A percentile compares a stretch with the other conserved stretches of the same genome.
phyloP scores from a whole-genome alignment of 495 filamentous ascomycete species.

The Tuber brumale region DNA sequence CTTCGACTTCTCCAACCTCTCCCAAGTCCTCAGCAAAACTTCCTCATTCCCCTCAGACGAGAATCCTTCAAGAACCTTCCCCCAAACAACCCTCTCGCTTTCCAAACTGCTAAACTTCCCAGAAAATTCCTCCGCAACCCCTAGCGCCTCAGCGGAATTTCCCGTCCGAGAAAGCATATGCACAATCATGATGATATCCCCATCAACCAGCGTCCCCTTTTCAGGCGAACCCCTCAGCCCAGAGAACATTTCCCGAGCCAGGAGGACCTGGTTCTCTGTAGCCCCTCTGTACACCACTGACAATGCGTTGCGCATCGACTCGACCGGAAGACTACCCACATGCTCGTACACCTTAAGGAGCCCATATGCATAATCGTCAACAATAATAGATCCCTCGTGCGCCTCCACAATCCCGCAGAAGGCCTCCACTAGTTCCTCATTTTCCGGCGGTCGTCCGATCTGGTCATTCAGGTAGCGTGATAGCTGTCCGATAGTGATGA shows the following conservation, averaged over 20 bases:
- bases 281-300: slow-evolving; percentile 5
- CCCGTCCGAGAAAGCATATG: slow-evolving; percentile 39
- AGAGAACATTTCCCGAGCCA: slow-evolving; percentile 31
- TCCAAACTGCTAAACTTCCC: neutral
- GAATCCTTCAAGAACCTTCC: slow-evolving; percentile 58
- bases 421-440: slow-evolving; percentile 12
- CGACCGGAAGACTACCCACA: slow-evolving; percentile 11
- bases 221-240: slow-evolving; percentile 9
- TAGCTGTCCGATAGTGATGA: slow-evolving; percentile 21
- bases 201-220: slow-evolving; percentile 45
- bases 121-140: slow-evolving; percentile 12
- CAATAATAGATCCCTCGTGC: neutral
- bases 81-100: slow-evolving; percentile 48
- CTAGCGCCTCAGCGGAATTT: slow-evolving; percentile 23
- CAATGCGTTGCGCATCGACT: slow-evolving; percentile 16
- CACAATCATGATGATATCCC: slow-evolving; percentile 60
- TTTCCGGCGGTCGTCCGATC: slow-evolving; percentile 24
- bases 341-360: slow-evolving; percentile 31
- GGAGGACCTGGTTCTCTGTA: slow-evolving; percentile 4
- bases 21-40: slow-evolving; percentile 48
- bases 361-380: slow-evolving; percentile 32
- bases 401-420: slow-evolving; percentile 18
- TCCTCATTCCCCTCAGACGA: slow-evolving; percentile 56
- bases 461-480: slow-evolving; percentile 31
- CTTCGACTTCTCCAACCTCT: slow-evolving; percentile 36